phyloP scores from a whole-genome alignment of 345 rosid genomes.

The Salix dunnii region DNA sequence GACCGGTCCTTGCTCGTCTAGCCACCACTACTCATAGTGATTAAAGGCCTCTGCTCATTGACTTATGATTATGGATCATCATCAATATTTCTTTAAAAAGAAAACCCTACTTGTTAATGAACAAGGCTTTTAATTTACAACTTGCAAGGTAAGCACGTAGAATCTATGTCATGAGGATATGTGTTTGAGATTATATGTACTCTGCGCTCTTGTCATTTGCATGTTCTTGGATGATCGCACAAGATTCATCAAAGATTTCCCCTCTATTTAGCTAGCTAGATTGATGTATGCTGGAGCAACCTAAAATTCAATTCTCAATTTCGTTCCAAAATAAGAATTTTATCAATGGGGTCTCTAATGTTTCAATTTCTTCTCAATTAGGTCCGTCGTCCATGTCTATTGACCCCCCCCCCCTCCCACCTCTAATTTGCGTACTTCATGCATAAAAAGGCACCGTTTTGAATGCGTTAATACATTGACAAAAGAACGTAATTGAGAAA shows the following conservation, averaged over 20 bases:
- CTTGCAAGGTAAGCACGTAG: background rate
- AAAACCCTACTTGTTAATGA: too few species aligned
- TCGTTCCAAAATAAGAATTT: background rate
- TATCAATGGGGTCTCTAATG: background rate
- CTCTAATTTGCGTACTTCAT: background rate
- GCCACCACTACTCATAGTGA: background rate
- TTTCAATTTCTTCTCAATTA: background rate
- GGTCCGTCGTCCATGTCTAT: background rate
- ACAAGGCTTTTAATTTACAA: background rate
- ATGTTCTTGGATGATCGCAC: slow-evolving; percentile 21
- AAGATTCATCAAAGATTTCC: slow-evolving; percentile 24
- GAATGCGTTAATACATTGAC: too few species aligned
- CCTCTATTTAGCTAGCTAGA: background rate
- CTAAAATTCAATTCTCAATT: background rate
- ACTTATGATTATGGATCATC: background rate
- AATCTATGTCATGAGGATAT: background rate
- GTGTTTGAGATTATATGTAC: background rate
- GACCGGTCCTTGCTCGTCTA: background rate
- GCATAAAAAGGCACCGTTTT: background rate
- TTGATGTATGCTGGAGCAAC: background rate
- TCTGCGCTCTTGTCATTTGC: slow-evolving; percentile 27
- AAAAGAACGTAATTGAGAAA: background rate
- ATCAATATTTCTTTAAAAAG: background rate
- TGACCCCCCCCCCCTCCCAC: background rate
- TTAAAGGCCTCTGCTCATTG: too few species aligned